Percentiles rank a stretch among this genome's conserved stretches.
phyloP scores from a whole-genome alignment of 2,329 filamentous ascomycete genomes.

The Ophiostoma perfectum region DNA sequence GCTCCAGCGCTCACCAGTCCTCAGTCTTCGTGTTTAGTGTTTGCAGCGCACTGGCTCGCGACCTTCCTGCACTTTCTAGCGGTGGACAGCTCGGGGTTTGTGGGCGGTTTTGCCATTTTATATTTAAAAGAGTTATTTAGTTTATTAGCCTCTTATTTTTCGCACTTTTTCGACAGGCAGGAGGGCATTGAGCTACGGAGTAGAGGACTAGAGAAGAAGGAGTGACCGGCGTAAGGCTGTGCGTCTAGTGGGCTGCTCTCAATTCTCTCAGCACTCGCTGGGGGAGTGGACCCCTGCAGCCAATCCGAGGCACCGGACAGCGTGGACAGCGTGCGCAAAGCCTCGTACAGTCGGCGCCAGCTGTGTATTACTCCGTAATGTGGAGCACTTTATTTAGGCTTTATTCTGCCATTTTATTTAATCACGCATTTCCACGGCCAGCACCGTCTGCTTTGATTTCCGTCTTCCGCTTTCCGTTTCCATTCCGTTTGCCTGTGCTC shows the following conservation, averaged over 20 bases:
- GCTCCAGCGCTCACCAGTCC: no score
- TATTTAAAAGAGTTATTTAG: background rate
- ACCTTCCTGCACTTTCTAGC: background rate
- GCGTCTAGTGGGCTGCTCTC: constrained; percentile 3
- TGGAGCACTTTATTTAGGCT: background rate
- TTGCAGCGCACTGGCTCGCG: no score
- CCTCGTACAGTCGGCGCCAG: constrained; percentile 20
- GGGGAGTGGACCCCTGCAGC: constrained; percentile 22
- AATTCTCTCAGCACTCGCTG: background rate
- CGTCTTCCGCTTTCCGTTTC: constrained; percentile 13
- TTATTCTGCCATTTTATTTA: background rate
- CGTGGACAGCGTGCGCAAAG: constrained; percentile 18
- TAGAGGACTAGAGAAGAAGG: background rate
- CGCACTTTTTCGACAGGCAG: background rate
- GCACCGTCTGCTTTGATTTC: constrained; percentile 15
- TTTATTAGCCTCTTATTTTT: background rate
- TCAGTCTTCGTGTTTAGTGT: no score
- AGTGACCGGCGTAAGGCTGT: constrained; percentile 10
- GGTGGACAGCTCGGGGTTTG: background rate
- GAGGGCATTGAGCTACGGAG: background rate
- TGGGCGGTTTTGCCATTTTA: background rate
- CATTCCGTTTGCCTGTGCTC: constrained; percentile 4
- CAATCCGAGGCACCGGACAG: constrained; percentile 23
- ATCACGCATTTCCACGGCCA: background rate
- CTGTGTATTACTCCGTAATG: background rate